Base-by-base conservation (phyloP, 2,329 filamentous ascomycete genomes). In the Fulvia fulva region DNA sequence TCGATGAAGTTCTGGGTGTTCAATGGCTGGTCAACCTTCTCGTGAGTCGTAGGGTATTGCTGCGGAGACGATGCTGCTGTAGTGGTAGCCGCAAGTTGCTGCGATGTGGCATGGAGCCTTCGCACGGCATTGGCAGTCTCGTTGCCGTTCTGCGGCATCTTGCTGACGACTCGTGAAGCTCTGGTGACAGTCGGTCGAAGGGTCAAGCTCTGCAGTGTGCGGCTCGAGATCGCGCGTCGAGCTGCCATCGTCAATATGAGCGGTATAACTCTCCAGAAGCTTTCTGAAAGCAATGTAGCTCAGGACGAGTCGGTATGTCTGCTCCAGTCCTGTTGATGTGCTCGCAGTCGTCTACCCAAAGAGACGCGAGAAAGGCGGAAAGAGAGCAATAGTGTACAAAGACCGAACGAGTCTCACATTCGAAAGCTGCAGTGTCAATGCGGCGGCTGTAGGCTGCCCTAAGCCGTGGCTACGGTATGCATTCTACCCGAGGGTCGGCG, bases 1-100 rank as follows among this genome's bases (percentile, higher is more conserved):
- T 94, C 83, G 66, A 94, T 73, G 74, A 94, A 94, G 79, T 89
- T 91, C 26, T 86, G 87, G 14, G 90, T 93, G 72, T 92, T 84
- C 67, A 82, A 76, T 37, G 88, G 85, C 59, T 83, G 75, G 65
- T 82, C 70, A 67, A 91, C 86, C 77, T 85, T 85, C 55, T 88
- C 86, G 77, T 94, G 90, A 22, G 81, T 85, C 55, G 80, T 87
- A 25, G 87, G 88, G 74, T 87, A 93, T 58, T 79, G 76, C 53
- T 79, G 76, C 43, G 80, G 73, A n/a, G 79, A 78, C 5, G 74
- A 73, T 52, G 77, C 75, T 52, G 79, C 78, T 41, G 78, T 76
- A 43, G 79, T 78, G 14, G 81, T 79, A 51, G 77, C 77, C 23
- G 80, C 77, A 59, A 83, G 73, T 57, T 83, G 81, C 57, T 76